Evolutionary conservation across 768 basidiomycete genomes (phyloP).

Genomic region (Leucocoprinus sp.): DNA sequence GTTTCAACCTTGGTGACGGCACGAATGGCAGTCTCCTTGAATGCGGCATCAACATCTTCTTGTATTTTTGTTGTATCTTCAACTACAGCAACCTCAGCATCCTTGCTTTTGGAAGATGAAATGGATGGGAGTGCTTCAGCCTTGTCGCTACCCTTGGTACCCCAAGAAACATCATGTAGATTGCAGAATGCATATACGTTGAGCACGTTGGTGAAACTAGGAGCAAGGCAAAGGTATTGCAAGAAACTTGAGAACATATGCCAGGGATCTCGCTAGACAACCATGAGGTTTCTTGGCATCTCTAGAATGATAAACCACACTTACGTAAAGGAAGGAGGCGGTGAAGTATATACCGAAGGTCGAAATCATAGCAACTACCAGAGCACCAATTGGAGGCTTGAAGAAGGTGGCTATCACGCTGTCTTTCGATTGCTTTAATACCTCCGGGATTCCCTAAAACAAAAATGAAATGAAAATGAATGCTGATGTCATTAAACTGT

Average conservation of each 20-base stretch:
- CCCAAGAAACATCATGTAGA: constrained; percentile 91
- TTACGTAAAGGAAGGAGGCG: constrained; percentile 79
- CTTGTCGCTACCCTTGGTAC: constrained; percentile 93
- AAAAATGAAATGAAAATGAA: neutral
- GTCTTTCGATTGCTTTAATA: constrained; percentile 41
- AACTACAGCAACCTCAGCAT: constrained; percentile 67
- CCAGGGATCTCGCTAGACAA: constrained; percentile 82
- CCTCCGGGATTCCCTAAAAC: constrained; percentile 42
- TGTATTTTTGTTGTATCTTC: constrained; percentile 79
- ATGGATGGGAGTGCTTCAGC: constrained; percentile 87
- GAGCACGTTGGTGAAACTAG: constrained; percentile 89
- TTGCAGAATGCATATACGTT: constrained; percentile 98
- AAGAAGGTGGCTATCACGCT: constrained; percentile 51
- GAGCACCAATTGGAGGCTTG: constrained; percentile 64
- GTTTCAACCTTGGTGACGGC: constrained; percentile 69
- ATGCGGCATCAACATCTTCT: constrained; percentile 84
- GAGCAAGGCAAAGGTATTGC: constrained; percentile 85
- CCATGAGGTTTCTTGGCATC: neutral
- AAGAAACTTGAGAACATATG: constrained; percentile 94
- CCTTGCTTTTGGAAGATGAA: constrained; percentile 75
- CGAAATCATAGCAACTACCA: constrained; percentile 82
- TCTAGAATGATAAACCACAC: constrained; percentile 19
- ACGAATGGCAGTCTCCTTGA: constrained; percentile 87
- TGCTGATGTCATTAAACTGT: too few relatives aligned
- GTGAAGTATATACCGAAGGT: constrained; percentile 86